Evolutionary conservation across 2,329 filamentous ascomycete species (phyloP).

Genomic region (Didymosphaeria variabile): DNA sequence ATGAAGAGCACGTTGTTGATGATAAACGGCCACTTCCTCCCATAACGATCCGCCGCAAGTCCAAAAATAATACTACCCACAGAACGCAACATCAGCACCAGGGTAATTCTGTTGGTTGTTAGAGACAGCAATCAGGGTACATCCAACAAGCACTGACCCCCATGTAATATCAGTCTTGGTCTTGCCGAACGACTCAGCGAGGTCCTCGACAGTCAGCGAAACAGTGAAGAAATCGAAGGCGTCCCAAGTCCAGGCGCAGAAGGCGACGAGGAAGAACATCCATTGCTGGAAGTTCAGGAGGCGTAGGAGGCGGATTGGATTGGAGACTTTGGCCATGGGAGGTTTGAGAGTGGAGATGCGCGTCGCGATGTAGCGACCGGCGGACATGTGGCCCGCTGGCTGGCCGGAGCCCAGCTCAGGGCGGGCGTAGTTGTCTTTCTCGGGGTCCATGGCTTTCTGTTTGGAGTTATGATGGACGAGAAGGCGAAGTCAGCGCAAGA

Average conservation of each 20-base stretch:
- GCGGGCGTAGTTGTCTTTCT: conserved; percentile 28
- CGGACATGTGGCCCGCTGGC: conserved; percentile 29
- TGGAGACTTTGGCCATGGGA: conserved; percentile 63
- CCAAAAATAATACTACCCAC: conserved; percentile 68
- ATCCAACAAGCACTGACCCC: too few relatives aligned
- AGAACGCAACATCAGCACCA: conserved; percentile 66
- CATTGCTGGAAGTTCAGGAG: conserved; percentile 65
- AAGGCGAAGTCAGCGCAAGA: not conserved
- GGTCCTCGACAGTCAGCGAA: conserved; percentile 62
- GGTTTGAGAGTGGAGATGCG: conserved; percentile 64
- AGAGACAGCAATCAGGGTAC: too few relatives aligned
- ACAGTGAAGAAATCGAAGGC: conserved; percentile 72
- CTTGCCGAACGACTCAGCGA: conserved; percentile 64
- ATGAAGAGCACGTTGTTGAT: conserved; percentile 70
- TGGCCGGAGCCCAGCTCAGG: conserved; percentile 24
- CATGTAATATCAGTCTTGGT: conserved; percentile 68
- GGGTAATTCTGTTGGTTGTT: too few relatives aligned
- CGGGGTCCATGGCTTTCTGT: conserved; percentile 30
- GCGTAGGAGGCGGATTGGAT: conserved; percentile 61
- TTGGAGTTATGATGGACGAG: not conserved
- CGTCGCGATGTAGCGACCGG: conserved; percentile 61
- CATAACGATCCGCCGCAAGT: conserved; percentile 62
- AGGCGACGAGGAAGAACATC: conserved; percentile 64
- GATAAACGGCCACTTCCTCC: conserved; percentile 66
- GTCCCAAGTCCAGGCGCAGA: conserved; percentile 58